A percentile compares a stretch with the other conserved stretches of the same genome.
phyloP scores from a whole-genome alignment of 2,329 filamentous ascomycete genomes.

The Venturia nashicola region DNA sequence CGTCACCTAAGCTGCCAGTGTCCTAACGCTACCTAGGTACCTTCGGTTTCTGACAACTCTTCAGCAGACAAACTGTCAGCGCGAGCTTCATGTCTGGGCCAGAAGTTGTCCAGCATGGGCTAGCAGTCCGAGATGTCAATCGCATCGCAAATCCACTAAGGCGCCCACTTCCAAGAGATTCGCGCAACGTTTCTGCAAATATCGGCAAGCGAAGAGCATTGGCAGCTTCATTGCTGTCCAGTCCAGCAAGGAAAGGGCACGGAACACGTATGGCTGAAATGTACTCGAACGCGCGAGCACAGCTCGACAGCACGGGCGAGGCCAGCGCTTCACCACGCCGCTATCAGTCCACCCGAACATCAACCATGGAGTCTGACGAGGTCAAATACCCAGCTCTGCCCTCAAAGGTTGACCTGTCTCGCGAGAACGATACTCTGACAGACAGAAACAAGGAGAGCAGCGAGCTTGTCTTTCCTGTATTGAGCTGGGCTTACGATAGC shows the following conservation, averaged over 20 bases:
- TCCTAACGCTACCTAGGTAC: background rate
- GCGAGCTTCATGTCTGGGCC: background rate
- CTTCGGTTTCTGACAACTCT: background rate
- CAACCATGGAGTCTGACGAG: background rate
- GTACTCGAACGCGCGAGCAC: background rate
- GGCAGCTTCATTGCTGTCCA: background rate
- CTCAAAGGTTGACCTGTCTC: background rate
- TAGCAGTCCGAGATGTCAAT: background rate
- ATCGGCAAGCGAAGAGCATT: constrained; percentile 1
- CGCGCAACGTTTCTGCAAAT: background rate
- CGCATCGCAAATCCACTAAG: background rate
- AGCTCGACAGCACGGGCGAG: background rate
- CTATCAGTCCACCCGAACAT: background rate
- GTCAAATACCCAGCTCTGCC: background rate
- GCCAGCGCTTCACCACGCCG: background rate
- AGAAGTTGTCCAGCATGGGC: background rate
- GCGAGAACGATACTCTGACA: background rate
- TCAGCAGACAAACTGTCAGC: background rate
- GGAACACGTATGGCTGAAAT: background rate
- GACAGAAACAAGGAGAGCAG: background rate
- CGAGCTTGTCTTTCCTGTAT: background rate
- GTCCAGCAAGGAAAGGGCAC: constrained; percentile 4
- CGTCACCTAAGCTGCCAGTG: background rate
- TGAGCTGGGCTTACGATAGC: background rate
- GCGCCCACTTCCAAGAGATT: background rate